Base-by-base conservation (phyloP, 1,284 basidiomycete species). In the Cystobasidium pallidum region DNA sequence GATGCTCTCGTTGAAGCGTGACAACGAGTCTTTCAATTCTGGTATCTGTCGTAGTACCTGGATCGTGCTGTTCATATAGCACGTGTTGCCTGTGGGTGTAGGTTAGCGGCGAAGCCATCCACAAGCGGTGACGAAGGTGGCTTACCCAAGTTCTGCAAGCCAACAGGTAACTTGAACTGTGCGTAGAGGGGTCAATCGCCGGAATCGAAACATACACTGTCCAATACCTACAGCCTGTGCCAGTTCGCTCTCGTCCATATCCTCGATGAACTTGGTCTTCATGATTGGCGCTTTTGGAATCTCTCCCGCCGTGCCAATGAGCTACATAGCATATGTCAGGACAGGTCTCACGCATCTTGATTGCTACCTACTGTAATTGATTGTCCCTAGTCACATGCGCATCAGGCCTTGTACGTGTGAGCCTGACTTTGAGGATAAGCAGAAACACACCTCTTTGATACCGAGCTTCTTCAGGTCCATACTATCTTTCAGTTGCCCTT, bases 1-100 rank as follows among this genome's bases (percentile, higher is more conserved):
- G 67, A 62, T 57, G 19, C 66, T 34, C 6, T 45, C 36, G 17
- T n/a, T 86, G 77, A 78, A 89, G 87, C 81, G 81, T 74, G 80
- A 81, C 24, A 95, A 84, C 1, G 90, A 88, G 0, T 83, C 80
- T 77, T 90, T 89, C 1, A 99, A 85, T 78, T 97, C 92, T 0
- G 94, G 93, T 67, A 99, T 90, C 2, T 90, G 88, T 21, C 92
- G 89, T 75, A 99, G 85, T 17, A 92, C 90, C 83, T 99, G 95
- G 1, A 99, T 84, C 0, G 92, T 94, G 6, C 95, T 89, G 79
- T 97, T 98, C 88, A 98, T 91, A 82, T 98, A 98, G 79, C 92
- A 94, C 0, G 66, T 71, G 54, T 74, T 66, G 39, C 67, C 63
- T 58, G 34, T 4, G 24, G 1, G n/a, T 6, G 2, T 6, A 45